phyloP scores from a whole-genome alignment of 305 asterid genomes.

The Fraxinus ornus region DNA sequence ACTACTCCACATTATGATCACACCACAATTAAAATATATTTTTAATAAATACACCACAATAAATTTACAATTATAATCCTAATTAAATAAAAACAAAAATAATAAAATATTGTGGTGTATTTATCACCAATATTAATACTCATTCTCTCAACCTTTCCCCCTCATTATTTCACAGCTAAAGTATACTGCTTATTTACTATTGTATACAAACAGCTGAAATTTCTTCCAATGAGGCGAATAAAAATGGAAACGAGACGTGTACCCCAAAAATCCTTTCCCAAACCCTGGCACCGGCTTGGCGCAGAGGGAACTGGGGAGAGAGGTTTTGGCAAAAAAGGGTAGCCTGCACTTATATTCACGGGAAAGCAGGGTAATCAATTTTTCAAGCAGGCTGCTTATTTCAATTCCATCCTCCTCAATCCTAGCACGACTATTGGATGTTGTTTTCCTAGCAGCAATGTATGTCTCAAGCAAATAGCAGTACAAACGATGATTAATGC shows the following conservation, averaged over 20 bases:
- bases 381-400: conserved; percentile 39
- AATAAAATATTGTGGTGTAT: no score
- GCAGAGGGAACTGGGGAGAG: background rate
- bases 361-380: conserved; percentile 40
- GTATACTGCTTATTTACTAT: background rate
- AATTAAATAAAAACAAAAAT: no score
- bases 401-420: conserved; percentile 49
- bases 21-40: no score
- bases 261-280: background rate
- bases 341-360: conserved; percentile 23
- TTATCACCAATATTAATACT: no score
- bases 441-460: conserved; percentile 41
- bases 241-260: background rate
- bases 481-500: conserved; percentile 36
- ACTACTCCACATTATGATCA: no score
- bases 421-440: conserved; percentile 36
- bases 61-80: no score
- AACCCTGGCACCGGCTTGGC: background rate
- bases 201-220: background rate
- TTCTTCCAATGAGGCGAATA: background rate
- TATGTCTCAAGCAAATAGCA: conserved; percentile 45
- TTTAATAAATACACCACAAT: no score
- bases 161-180: no score
- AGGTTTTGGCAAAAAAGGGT: background rate
- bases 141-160: no score